Evolutionary conservation across 345 rosid species (phyloP), one percentile per base, ranked within the genome.

Genomic region (Theobroma cacao): DNA sequence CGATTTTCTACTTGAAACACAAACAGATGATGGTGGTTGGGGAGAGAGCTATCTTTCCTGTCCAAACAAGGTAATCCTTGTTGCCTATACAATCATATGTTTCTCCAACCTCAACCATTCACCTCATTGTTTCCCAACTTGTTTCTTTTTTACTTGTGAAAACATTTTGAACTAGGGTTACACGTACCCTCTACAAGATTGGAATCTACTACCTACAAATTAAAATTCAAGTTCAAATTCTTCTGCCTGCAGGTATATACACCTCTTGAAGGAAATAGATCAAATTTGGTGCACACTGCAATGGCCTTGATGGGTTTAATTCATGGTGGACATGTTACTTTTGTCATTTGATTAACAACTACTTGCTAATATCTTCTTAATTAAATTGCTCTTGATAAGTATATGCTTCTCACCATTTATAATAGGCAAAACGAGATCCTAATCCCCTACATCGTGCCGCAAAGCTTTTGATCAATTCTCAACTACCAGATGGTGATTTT

Each of bases 401-500:
- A n/a, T 15, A n/a, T 59, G 61, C 3, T 48, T 48, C 53, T 13
- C 13, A 28, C 30, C 14, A 18, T 4, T 48, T 48, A 14, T 14
- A 20, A 71, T 34, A 84, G 89, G 88, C 70, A 7, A 84, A 86
- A 75, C 84, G 84, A 75, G 91, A 91, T 77, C 87, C 90, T 0
- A 80, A 74, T 7, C 94, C 97, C 26, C 83, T 91, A 81, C 91
- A 89, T 60, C 84, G 80, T 2, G 95, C 88, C 10, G 94, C 88
- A n/a, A 93, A 86, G 75, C 75, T 91, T 59, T 69, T 93, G 74
- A 91, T 93, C 80, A 91, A 85, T 82, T 90, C 92, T 13, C 95
- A 93, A 56, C n/a, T 83, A 55, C 91, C 86, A 72, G 81, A 84
- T 74, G 96, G 94, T 0, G 91, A 87, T 68, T 93, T 89, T 58